Conservation (phyloP, 2,329 filamentous ascomycete genomes). For the Epichloe scottii region DNA sequence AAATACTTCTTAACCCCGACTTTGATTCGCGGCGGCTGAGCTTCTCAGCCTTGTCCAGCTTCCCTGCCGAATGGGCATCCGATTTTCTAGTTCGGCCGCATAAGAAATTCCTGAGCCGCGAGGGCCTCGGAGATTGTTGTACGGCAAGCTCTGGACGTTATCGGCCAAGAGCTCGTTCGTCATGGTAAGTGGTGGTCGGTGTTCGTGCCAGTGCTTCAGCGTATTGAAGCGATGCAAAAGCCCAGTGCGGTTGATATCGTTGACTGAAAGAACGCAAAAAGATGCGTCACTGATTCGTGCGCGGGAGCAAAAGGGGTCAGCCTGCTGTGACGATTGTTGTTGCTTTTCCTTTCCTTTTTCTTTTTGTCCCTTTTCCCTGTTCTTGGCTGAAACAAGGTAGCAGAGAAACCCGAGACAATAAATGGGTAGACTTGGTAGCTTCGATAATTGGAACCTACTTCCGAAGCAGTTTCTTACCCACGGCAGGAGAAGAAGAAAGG, state of each 20-base stretch:
- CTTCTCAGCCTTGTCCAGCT: constrained; percentile 21
- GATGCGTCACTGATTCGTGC: neutral
- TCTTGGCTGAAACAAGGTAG: neutral
- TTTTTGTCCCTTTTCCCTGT: neutral
- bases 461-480: neutral
- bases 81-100: constrained; percentile 5
- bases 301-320: neutral
- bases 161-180: constrained; percentile 1
- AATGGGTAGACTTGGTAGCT: neutral
- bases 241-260: neutral
- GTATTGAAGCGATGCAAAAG: neutral
- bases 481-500: neutral
- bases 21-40: constrained; percentile 36
- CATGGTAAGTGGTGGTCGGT: constrained; percentile 2
- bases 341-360: neutral
- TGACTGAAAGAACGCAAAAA: neutral
- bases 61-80: constrained; percentile 24
- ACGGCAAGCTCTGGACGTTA: constrained; percentile 1
- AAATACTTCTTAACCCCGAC: constrained; percentile 38
- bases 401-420: neutral
- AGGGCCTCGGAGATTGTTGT: constrained; percentile 18
- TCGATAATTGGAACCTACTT: neutral
- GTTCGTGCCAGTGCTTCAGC: neutral
- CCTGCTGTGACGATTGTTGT: neutral
- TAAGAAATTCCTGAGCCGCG: constrained; percentile 2